Evolutionary conservation across 495 filamentous ascomycete genomes (phyloP).

Genomic region (Opeltia flavorubescens): DNA sequence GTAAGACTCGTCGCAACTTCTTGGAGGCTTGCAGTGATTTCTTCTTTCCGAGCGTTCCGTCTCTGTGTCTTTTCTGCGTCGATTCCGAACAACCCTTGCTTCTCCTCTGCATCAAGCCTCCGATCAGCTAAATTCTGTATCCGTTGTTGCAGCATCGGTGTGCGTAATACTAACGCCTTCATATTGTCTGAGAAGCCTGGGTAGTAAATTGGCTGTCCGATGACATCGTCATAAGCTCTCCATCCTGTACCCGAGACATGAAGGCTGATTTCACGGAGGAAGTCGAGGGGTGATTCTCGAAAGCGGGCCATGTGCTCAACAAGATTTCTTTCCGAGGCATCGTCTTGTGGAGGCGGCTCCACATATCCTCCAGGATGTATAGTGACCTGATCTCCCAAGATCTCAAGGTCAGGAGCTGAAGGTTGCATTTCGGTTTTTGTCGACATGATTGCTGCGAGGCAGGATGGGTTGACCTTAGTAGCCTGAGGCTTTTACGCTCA

Average conservation of each 20-base stretch:
- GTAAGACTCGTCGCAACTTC: conserved; percentile 75
- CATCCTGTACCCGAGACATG: conserved; percentile 85
- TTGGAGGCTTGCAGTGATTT: conserved; percentile 47
- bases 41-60: conserved; percentile 38
- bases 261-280: conserved; percentile 80
- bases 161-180: conserved; percentile 59
- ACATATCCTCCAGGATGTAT: conserved; percentile 68
- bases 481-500: neutral
- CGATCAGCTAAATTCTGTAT: conserved; percentile 63
- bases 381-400: conserved; percentile 63
- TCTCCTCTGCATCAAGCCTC: conserved; percentile 58
- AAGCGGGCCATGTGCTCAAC: conserved; percentile 77
- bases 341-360: conserved; percentile 29
- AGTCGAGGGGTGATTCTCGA: conserved; percentile 55
- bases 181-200: conserved; percentile 83
- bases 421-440: conserved; percentile 13
- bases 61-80: conserved; percentile 31
- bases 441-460: neutral
- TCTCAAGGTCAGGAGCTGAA: conserved; percentile 70
- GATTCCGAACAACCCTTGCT: conserved; percentile 51
- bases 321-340: conserved; percentile 52
- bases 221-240: conserved; percentile 79
- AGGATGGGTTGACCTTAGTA: neutral
- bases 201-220: conserved; percentile 91
- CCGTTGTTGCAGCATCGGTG: conserved; percentile 55